phyloP scores from a whole-genome alignment of 2,329 filamentous ascomycete genomes.

The Tympanopsis confertula region DNA sequence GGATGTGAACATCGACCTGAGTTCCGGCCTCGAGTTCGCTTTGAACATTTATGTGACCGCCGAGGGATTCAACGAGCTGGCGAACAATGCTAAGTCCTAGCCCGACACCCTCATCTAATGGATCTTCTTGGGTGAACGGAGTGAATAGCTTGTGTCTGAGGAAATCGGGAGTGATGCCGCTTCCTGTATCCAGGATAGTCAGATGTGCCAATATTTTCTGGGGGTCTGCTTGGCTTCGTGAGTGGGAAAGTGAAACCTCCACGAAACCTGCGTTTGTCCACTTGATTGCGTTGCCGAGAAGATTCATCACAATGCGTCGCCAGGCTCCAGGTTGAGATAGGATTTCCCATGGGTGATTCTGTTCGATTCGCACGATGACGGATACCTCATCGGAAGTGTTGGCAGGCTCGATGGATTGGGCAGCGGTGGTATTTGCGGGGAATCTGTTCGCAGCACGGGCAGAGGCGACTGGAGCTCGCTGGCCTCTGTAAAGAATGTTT shows the following conservation, averaged over 20 bases:
- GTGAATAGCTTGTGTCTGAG: slow-evolving; percentile 47
- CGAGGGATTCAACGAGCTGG: slow-evolving; percentile 42
- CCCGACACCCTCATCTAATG: slow-evolving; percentile 46
- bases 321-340: background rate
- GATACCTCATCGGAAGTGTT: background rate
- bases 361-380: background rate
- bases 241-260: slow-evolving; percentile 18
- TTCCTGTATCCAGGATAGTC: slow-evolving; percentile 50
- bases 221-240: slow-evolving; percentile 5
- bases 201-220: slow-evolving; percentile 19
- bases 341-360: background rate
- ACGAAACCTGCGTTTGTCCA: slow-evolving; percentile 33
- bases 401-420: background rate
- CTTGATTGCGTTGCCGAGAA: slow-evolving; percentile 40
- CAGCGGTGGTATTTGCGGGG: background rate
- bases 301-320: slow-evolving; percentile 34
- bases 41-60: slow-evolving; percentile 45
- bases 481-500: background rate
- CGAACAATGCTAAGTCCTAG: slow-evolving; percentile 56
- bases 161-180: slow-evolving; percentile 53
- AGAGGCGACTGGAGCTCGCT: background rate
- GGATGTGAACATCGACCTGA: background rate
- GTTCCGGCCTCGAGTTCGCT: slow-evolving; percentile 14
- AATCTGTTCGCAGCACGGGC: background rate
- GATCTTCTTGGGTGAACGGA: slow-evolving; percentile 54